phyloP scores from a whole-genome alignment of 129 eudicot genomes.

The Calendula officinalis region DNA sequence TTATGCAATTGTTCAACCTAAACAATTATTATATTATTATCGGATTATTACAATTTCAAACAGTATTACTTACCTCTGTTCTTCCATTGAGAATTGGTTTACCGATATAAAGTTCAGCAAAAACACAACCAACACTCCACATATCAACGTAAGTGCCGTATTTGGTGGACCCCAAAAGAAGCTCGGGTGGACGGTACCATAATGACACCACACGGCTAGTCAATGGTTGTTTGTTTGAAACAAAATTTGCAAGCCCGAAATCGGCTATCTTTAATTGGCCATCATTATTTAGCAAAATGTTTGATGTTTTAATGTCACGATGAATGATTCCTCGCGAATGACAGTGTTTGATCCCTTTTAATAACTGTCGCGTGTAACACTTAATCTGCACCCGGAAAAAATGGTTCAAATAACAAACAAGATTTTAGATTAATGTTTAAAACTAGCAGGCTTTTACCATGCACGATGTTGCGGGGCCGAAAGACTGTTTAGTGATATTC shows the following conservation, averaged over 20 bases:
- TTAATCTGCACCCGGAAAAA: slow-evolving; percentile 50
- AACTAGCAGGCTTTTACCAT: too few species aligned
- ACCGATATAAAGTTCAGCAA: slow-evolving; percentile 71
- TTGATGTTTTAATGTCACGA: slow-evolving; percentile 75
- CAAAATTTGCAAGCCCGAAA: slow-evolving; percentile 80
- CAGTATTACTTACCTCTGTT: slow-evolving; percentile 56
- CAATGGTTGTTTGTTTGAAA: slow-evolving; percentile 49
- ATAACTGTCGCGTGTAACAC: slow-evolving; percentile 69
- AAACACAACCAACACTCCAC: slow-evolving; percentile 92
- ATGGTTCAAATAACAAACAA: background rate
- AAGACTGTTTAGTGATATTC: too few species aligned
- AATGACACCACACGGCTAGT: slow-evolving; percentile 89
- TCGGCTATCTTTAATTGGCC: slow-evolving; percentile 79
- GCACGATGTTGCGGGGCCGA: too few species aligned
- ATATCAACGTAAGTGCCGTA: slow-evolving; percentile 63
- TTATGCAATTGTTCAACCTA: slow-evolving; percentile 94
- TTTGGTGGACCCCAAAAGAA: slow-evolving; percentile 63
- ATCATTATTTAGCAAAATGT: slow-evolving; percentile 67
- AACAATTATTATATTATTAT: background rate
- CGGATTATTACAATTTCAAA: background rate
- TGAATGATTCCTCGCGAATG: slow-evolving; percentile 79
- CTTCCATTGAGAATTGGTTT: slow-evolving; percentile 81
- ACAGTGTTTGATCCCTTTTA: slow-evolving; percentile 68
- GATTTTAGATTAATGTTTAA: background rate
- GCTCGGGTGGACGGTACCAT: slow-evolving; percentile 98